Evolutionary conservation across 768 basidiomycete species (phyloP).

Genomic region (Russula sp.): DNA sequence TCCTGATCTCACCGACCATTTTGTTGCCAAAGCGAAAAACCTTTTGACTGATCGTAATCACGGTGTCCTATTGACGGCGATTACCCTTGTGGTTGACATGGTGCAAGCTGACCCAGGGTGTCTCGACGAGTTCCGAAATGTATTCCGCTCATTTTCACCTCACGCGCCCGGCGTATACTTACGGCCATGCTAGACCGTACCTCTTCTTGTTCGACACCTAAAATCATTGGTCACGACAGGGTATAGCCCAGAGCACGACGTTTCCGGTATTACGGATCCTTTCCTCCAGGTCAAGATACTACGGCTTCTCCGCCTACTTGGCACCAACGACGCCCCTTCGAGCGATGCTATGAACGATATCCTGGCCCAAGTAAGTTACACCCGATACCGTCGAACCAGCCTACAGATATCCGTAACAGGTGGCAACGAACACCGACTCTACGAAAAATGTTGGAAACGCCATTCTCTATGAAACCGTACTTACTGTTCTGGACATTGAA

Average conservation of each 20-base stretch:
- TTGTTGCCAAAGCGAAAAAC: slow-evolving; percentile 79
- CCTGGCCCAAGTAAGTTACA: slow-evolving; percentile 68
- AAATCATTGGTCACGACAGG: slow-evolving; percentile 94
- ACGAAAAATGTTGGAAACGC: slow-evolving; percentile 98
- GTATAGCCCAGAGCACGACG: slow-evolving; percentile 97
- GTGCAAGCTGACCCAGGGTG: slow-evolving; percentile 68
- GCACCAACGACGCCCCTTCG: slow-evolving; percentile 75
- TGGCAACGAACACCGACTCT: slow-evolving; percentile 98
- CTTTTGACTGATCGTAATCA: slow-evolving; percentile 95
- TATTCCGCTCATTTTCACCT: slow-evolving; percentile 33
- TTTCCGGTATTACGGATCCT: slow-evolving; percentile 97
- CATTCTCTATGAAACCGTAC: slow-evolving; percentile 94
- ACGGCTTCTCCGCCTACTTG: slow-evolving; percentile 82
- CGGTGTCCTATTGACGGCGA: slow-evolving; percentile 89
- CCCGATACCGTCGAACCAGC: background rate
- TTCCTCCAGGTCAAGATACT: slow-evolving; percentile 93
- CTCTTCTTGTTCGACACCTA: slow-evolving; percentile 88
- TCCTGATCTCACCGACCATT: slow-evolving; percentile 92
- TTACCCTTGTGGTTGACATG: slow-evolving; percentile 95
- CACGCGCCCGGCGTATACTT: slow-evolving; percentile 8
- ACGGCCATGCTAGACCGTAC: slow-evolving; percentile 60
- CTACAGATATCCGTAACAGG: slow-evolving; percentile 39
- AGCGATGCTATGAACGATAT: slow-evolving; percentile 99
- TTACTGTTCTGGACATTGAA: slow-evolving; percentile 87
- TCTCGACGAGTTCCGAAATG: slow-evolving; percentile 86